A percentile compares a stretch with the other conserved stretches of the same genome.
phyloP scores from a whole-genome alignment of 352 stramenopile species.

The Globisporangium nodosum region DNA sequence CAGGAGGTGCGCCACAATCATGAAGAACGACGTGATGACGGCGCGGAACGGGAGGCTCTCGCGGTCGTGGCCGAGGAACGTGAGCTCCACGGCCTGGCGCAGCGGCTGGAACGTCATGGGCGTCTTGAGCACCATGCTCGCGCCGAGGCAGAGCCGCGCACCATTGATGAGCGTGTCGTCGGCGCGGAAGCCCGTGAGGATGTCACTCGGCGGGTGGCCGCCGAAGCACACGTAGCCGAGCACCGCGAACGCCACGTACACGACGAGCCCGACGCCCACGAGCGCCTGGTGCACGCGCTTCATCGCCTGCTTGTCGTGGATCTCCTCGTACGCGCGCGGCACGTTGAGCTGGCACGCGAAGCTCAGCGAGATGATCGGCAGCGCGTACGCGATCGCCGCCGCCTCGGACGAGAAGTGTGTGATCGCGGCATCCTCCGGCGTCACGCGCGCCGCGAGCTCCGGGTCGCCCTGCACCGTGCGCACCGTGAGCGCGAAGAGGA shows the following conservation, averaged over 20 bases:
- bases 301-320: constrained; percentile 68
- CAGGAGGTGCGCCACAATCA: constrained; percentile 57
- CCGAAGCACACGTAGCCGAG: constrained; percentile 79
- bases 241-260: constrained; percentile 63
- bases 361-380: constrained; percentile 77
- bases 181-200: constrained; percentile 65
- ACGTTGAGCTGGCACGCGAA: constrained; percentile 83
- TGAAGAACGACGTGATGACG: constrained; percentile 61
- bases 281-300: constrained; percentile 62
- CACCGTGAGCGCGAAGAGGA: constrained; percentile 55
- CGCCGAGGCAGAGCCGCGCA: constrained; percentile 59
- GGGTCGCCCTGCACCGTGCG: constrained; percentile 41
- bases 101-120: constrained; percentile 85
- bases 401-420: constrained; percentile 56
- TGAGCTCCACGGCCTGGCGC: constrained; percentile 68
- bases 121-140: constrained; percentile 79
- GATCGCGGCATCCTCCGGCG: constrained; percentile 26
- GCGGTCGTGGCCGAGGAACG: constrained; percentile 61
- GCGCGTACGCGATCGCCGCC: constrained; percentile 57
- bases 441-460: constrained; percentile 30
- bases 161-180: constrained; percentile 77
- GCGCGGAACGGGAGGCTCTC: constrained; percentile 67
- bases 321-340: constrained; percentile 70
- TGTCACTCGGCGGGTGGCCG: constrained; percentile 76
- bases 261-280: constrained; percentile 37